Conservation (phyloP, 768 basidiomycete species). For the Crucibulum laeve region DNA sequence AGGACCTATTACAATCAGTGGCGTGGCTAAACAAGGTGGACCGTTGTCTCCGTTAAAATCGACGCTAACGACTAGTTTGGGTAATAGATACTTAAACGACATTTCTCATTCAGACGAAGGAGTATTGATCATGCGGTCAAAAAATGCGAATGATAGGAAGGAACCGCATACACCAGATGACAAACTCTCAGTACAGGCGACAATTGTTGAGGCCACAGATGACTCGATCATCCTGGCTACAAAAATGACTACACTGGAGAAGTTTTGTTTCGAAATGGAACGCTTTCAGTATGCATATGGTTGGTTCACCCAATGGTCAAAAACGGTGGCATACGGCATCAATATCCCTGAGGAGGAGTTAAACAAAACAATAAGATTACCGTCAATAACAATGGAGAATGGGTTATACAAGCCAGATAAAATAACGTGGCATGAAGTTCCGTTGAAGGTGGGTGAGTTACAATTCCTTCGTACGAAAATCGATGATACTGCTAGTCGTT, state of each 20-base stretch:
- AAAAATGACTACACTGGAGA: constrained; percentile 1
- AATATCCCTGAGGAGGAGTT: background rate
- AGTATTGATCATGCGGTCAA: constrained; percentile 5
- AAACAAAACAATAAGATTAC: background rate
- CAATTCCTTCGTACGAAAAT: constrained; percentile 16
- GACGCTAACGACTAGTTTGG: constrained; percentile 13
- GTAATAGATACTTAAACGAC: constrained; percentile 12
- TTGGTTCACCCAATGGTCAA: constrained; percentile 14
- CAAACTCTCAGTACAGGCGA: constrained; percentile 2
- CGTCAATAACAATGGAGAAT: constrained; percentile 1
- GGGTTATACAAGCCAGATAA: constrained; percentile 6
- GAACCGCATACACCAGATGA: constrained; percentile 13
- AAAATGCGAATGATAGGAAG: background rate
- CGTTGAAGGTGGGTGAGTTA: constrained; percentile 9
- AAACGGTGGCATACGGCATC: constrained; percentile 7
- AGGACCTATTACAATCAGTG: constrained; percentile 10
- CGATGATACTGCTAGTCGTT: constrained; percentile 11
- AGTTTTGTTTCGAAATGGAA: constrained; percentile 10
- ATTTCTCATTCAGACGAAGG: constrained; percentile 1
- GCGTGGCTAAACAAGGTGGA: constrained; percentile 13
- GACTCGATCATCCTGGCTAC: constrained; percentile 13
- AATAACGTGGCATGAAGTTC: constrained; percentile 8
- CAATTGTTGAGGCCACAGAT: constrained; percentile 21
- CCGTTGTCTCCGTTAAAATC: constrained; percentile 15
- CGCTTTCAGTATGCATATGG: constrained; percentile 11